A percentile compares a stretch with the other conserved stretches of the same genome.
phyloP scores from a whole-genome alignment of 768 basidiomycete species.

The Tricholoma bakamatsutake region DNA sequence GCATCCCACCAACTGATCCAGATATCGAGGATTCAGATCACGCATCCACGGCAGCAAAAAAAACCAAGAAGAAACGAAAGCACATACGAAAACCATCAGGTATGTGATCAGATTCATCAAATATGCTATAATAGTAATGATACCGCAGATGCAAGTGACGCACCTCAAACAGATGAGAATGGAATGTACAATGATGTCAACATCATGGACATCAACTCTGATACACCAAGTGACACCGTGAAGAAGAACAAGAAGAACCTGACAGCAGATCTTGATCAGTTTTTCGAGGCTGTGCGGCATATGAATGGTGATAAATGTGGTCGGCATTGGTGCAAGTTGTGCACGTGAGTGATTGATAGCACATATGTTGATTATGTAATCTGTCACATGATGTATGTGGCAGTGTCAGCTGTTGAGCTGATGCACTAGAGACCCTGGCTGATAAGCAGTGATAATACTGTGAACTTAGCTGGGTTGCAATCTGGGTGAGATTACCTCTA shows the following conservation, averaged over 20 bases:
- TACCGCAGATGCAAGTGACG: neutral
- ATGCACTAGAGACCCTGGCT: too few species aligned
- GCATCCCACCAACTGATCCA: neutral
- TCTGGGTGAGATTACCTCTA: too few species aligned
- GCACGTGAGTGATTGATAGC: neutral
- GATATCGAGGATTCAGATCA: neutral
- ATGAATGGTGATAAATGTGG: neutral
- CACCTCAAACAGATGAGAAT: neutral
- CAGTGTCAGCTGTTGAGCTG: too few species aligned
- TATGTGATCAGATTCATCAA: neutral
- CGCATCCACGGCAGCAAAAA: too few species aligned
- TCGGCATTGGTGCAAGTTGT: neutral
- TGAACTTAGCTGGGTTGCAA: too few species aligned
- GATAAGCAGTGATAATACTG: too few species aligned
- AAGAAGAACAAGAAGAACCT: slow-evolving; percentile 2
- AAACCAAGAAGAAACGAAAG: neutral
- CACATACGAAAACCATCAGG: neutral
- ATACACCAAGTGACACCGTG: neutral
- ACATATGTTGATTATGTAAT: too few species aligned
- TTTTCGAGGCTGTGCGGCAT: slow-evolving; percentile 1
- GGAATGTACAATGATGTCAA: slow-evolving; percentile 6
- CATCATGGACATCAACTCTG: slow-evolving; percentile 2
- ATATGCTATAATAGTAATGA: neutral
- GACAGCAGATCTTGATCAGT: slow-evolving; percentile 1
- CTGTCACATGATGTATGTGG: too few species aligned